Base-by-base conservation (phyloP, 129 eudicot genomes). In the Glebionis coronaria region DNA sequence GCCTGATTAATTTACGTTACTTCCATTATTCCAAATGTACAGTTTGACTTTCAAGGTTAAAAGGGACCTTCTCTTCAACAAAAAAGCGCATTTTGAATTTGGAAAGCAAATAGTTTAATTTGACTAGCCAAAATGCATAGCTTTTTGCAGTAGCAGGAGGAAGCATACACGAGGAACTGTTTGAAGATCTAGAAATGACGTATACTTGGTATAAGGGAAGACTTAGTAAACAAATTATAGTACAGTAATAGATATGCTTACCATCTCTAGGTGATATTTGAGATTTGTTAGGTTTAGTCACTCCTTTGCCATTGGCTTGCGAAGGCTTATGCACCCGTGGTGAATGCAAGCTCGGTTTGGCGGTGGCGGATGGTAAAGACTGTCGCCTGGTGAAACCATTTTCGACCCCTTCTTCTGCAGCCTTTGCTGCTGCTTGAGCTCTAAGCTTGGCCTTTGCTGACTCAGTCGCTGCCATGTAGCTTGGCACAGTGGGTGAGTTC, bases 401-500 rank as follows among this genome's bases (percentile, higher is more conserved):
- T 74, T 91, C 96, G 60, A 64, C 83, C 31, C 66, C 91, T 61
- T 90, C 95, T 60, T 90, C 91, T 44, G 63, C 83, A 3, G 85
- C 47, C 66, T 76, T 85, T 25, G 89, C 75, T 12, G 96, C 68
- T 29, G 81, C 88, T 67, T 87, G 97, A 44, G 84, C 90, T 79
- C 93, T 87, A 50, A 91, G 95, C 74, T 87, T 91, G 38, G 97
- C 97, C 78, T 91, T 91, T 16, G 97, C 97, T 47, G 97, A 87
- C 75, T 81, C 80, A 56, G 97, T 91, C 11, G 97, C 97, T n/a
- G 85, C 86, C 97, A 91, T 91, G 70, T 91, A 91, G 62, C 97
- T 91, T 15, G 97, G 97, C 86, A 91, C 67, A n/a, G 84, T 81
- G 3, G 90, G 93, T 20, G 90, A 54, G 51, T 85, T 91, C 76